phyloP scores from a whole-genome alignment of 2,329 filamentous ascomycete species.

The Beauveria rudraprayagi region DNA sequence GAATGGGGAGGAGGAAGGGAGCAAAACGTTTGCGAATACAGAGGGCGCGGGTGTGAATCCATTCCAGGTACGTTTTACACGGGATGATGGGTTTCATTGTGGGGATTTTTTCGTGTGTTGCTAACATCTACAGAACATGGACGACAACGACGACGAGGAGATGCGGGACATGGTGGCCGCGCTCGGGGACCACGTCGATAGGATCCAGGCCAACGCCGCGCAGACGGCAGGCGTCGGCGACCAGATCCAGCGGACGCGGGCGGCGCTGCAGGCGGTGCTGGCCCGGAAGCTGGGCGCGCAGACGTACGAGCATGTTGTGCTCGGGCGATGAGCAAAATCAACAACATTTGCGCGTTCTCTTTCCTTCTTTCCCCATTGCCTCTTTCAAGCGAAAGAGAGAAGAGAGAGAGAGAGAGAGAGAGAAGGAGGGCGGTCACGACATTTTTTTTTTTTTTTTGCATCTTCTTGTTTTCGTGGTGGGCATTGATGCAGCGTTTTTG shows the following conservation, averaged over 20 bases:
- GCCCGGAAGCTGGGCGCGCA: conserved; percentile 35
- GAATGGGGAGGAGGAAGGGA: neutral
- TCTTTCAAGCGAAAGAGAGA: too few relatives aligned
- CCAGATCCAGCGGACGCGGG: conserved; percentile 38
- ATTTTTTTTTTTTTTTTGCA: too few relatives aligned
- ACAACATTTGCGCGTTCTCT: too few relatives aligned
- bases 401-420: too few relatives aligned
- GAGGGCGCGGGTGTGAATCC: conserved; percentile 11
- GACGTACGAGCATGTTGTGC: conserved; percentile 42
- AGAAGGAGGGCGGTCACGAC: too few relatives aligned
- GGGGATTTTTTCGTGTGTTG: neutral
- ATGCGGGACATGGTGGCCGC: conserved; percentile 38
- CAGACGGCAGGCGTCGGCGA: conserved; percentile 46
- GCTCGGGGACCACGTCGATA: conserved; percentile 48
- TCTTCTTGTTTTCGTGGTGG: too few relatives aligned
- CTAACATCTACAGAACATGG: conserved; percentile 23
- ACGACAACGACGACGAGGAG: conserved; percentile 32
- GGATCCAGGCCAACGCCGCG: conserved; percentile 44
- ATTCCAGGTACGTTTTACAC: conserved; percentile 23
- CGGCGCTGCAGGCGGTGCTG: conserved; percentile 41
- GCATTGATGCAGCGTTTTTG: too few relatives aligned
- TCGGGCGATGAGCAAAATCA: conserved; percentile 20
- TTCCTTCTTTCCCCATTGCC: too few relatives aligned
- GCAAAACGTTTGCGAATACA: conserved; percentile 15
- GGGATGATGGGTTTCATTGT: neutral